Evolutionary conservation across 805 yeast genomes (phyloP).

Genomic region (Candida sithepensis): DNA sequence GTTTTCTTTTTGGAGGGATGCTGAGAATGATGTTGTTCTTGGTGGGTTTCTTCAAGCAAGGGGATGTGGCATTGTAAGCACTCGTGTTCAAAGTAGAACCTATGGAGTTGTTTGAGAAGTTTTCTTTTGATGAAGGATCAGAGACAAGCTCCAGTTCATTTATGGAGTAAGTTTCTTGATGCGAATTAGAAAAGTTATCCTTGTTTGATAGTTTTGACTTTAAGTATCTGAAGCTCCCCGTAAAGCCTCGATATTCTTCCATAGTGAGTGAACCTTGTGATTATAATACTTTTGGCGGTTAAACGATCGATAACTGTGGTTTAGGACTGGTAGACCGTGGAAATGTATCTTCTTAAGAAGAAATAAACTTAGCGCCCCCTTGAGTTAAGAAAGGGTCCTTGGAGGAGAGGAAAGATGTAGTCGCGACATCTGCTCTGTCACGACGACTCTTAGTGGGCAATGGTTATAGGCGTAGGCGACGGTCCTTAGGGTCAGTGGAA

Average conservation of each 20-base stretch:
- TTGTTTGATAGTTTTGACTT: conserved; percentile 20
- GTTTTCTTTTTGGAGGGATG: not conserved
- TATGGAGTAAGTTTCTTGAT: conserved; percentile 1
- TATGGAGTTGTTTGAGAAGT: not conserved
- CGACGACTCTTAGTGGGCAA: no score
- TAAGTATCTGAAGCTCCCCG: conserved; percentile 22
- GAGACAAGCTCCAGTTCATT: not conserved
- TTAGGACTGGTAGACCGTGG: not conserved
- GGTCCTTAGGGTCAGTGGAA: no score
- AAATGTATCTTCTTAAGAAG: not conserved
- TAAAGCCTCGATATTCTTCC: conserved; percentile 20
- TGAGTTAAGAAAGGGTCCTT: no score
- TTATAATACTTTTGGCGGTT: no score
- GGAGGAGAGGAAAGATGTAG: no score
- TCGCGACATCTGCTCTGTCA: no score
- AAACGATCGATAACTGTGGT: no score
- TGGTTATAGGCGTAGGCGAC: no score
- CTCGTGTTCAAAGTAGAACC: not conserved
- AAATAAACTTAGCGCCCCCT: not conserved
- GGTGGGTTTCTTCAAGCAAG: not conserved
- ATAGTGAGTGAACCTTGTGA: conserved; percentile 2
- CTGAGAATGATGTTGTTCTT: not conserved
- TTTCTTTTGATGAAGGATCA: conserved; percentile 6
- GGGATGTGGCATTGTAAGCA: not conserved
- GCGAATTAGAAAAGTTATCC: conserved; percentile 8